Percentiles rank a stretch among this genome's conserved stretches.
Evolutionary conservation across 2,329 filamentous ascomycete genomes (phyloP).

Genomic region (Verticillium isaacii): DNA sequence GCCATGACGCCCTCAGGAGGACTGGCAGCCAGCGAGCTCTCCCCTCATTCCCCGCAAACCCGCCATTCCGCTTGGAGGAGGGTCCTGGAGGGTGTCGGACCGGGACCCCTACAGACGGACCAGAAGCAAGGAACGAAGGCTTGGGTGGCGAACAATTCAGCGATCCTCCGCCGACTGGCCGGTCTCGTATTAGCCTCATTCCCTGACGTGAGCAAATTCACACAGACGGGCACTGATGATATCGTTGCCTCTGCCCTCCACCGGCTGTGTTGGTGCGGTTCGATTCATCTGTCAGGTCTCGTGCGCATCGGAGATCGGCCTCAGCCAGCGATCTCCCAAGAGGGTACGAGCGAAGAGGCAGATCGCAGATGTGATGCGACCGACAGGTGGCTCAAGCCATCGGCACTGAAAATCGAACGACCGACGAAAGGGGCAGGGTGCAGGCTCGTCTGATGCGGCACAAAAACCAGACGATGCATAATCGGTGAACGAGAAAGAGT

Average conservation of each 20-base stretch:
- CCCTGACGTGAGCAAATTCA: background rate
- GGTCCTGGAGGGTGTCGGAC: background rate
- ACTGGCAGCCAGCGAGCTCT: background rate
- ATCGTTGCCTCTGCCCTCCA: background rate
- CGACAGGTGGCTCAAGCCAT: background rate
- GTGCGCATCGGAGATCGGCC: background rate
- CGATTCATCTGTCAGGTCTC: background rate
- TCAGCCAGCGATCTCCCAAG: background rate
- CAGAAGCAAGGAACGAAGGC: background rate
- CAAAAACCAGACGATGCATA: background rate
- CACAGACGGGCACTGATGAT: background rate
- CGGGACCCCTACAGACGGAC: background rate
- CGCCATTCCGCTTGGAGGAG: background rate
- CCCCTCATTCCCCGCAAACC: background rate
- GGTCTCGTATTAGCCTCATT: background rate
- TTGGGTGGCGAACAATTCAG: background rate
- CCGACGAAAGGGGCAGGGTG: background rate
- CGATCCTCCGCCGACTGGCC: background rate
- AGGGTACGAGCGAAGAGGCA: background rate
- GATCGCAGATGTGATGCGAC: background rate
- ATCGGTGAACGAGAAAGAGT: background rate
- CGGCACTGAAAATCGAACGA: conserved; percentile 2
- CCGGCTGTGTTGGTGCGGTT: background rate
- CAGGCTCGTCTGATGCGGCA: background rate
- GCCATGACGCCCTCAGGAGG: background rate